phyloP scores from a whole-genome alignment of 2,329 filamentous ascomycete species.

The Zymoseptoria passerinii region DNA sequence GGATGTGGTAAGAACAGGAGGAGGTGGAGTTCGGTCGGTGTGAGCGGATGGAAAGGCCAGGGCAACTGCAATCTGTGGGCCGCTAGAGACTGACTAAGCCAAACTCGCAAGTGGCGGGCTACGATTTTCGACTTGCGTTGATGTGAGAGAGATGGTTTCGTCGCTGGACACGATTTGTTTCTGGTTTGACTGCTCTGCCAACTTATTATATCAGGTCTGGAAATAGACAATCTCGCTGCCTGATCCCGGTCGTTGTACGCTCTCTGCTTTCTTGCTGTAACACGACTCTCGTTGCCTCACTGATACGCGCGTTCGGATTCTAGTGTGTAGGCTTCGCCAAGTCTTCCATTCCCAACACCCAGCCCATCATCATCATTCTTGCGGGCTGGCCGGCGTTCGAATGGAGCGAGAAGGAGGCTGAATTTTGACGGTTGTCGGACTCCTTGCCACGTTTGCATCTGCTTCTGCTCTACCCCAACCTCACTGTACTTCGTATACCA shows the following conservation, averaged over 20 bases:
- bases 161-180: not conserved
- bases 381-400: not conserved
- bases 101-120: not conserved
- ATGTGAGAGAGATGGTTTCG: not conserved
- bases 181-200: not conserved
- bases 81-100: not conserved
- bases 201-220: not conserved
- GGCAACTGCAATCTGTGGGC: not conserved
- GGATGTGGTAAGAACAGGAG: not conserved
- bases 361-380: not conserved
- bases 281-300: not conserved
- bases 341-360: not conserved
- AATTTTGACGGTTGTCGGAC: not conserved
- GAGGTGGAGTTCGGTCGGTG: conserved; percentile 1
- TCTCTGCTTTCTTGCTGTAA: not conserved
- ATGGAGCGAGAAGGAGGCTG: not conserved
- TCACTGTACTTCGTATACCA: not conserved
- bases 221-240: not conserved
- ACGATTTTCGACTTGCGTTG: not conserved
- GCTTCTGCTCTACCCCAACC: not conserved
- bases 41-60: not conserved
- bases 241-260: not conserved
- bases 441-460: not conserved
- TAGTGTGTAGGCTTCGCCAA: not conserved
- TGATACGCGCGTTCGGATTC: not conserved